Evolutionary conservation across 2,329 filamentous ascomycete genomes (phyloP), one percentile per base, ranked within the genome.

Genomic region (Paradendryphiella salina): DNA sequence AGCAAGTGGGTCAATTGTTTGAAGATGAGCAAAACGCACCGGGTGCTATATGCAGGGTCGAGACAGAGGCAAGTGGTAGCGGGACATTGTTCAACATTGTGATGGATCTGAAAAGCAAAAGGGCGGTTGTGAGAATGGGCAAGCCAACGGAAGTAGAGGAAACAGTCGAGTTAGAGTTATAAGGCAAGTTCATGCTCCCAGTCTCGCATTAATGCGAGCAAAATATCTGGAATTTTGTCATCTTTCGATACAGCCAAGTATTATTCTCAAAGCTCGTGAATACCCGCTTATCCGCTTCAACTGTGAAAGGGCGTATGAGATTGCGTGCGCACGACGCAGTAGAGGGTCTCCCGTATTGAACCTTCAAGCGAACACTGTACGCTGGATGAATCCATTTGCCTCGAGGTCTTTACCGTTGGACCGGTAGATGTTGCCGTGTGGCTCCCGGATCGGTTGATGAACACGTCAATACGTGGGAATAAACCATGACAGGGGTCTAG

Each of bases 11-110:
- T 42, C 34, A 34, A 18, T 32, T 76, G 46, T 78, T 79, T 56
- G 72, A 73, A 51, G 76, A 79, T 37, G 73, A 76, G 60, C 51
- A 66, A 33, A 72, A 74, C 50, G 64, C 63, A 32, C 76, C 75
- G 1, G 65, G 60, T 13, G 54, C 73, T 9, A 72, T 73, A 41
- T 71, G 67, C 48, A 60, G 68, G 18, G 17, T 36, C 5, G 42
- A 66, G 50, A 65, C 56, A 2, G 43, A 40, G 8, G 60, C 64
- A 50, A 69, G 54, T 29, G 68, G 67, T 9, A 69, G 63, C 47
- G 62, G 21, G 36, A 70, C 64, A n/a, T 46, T 74, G 42, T 74
- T 74, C 37, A 73, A 70, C 42, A 67, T 74, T 28, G 60, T 74
- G 3, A 72, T 71, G 65, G 69, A 73, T 53, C 46, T 74, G 57